Evolutionary conservation across 2,329 filamentous ascomycete species (phyloP), one percentile per base, ranked within the genome.

Genomic region (Scopulariopsis brevicaulis): DNA sequence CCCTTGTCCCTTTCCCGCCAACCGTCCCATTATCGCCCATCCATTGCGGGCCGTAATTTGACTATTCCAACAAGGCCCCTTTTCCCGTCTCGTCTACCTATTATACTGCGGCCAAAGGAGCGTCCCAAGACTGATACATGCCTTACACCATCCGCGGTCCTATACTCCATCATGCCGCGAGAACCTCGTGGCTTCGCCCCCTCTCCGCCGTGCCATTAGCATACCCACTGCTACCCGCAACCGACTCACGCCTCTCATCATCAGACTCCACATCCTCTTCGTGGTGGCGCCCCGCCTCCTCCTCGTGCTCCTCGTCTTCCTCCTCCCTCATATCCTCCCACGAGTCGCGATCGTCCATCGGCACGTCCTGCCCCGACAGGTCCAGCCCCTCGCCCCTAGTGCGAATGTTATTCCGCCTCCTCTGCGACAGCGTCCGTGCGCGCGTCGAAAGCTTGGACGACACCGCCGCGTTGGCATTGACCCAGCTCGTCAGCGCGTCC

Each of bases 401-500:
- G 63, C 77, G 78, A 67, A 87, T 83, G 69, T 87, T 86, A 70
- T 86, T 85, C 60, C 86, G 84, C 63, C 90, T 87, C 65, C 92
- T 87, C 71, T 91, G 90, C 53, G 90, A 96, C 40, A 97, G 82
- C 18, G 87, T 95, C 64, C 92, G 90, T 48, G 93, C 85, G 60
- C 94, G 90, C 20, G 86, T 88, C 4, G 90, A 96, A 54, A 99
- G 84, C 71, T 90, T 92, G 63, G 92, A 86, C 59, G 82, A 87
- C 64, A 99, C 91, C 53, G 90, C 86, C 6, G 94, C 93, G 68
- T 95, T 94, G 67, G 90, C 86, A 59, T 85, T 82, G 46, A 97
- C 91, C 94, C 94, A 99, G 79, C 96, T 96, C 71, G 91, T 96
- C 61, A 99, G 85, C 1, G 94, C 83, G 70, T 97, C 92, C 75